Evolutionary conservation across 2,329 filamentous ascomycete genomes (phyloP), one percentile per base, ranked within the genome.

Genomic region (Fusarium sublunatum): DNA sequence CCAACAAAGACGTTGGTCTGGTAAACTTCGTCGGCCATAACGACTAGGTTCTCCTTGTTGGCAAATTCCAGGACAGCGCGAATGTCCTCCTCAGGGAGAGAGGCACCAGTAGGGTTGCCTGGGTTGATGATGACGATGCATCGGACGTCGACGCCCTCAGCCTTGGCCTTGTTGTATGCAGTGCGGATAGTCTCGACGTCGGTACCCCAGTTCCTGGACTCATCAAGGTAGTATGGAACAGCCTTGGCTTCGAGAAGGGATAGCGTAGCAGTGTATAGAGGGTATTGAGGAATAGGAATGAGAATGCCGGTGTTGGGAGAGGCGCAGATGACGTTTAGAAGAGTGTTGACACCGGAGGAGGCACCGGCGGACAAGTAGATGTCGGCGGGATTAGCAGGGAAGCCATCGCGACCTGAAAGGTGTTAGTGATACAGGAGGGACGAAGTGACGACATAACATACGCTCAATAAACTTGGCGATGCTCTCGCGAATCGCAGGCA

Each of bases 121-220:
- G 95, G 95, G 84, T 99, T 99, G 83, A 99, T 99, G 71, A 99
- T 90, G 67, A 95, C 94, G 69, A 99, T 93, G 69, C 92, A 91
- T 71, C 93, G 92, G 50, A 97, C 91, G 70, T 98, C 93, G 59
- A 88, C 89, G 61, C 93, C 93, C 48, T 91, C 86, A 49, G 82
- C 80, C 74, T 89, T 87, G 64, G 93, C 94, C 74, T 91, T 87
- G 54, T 87, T 82, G 74, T 95, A 87, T 2, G 93, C 84, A 35
- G 84, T 75, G 69, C 87, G 87, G 78, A 99, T 95, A 41, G 86
- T 85, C n/a, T 85, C 82, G 38, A 97, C 79, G 73, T 96, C 90
- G 43, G 94, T 98, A 61, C 91, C 91, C 95, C 95, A 99, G 64
- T 87, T 85, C 70, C 88, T 87, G 67, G 87, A 80, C 81, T 99